Evolutionary conservation across 768 basidiomycete genomes (phyloP).

Genomic region (Strobilomyces confusus): DNA sequence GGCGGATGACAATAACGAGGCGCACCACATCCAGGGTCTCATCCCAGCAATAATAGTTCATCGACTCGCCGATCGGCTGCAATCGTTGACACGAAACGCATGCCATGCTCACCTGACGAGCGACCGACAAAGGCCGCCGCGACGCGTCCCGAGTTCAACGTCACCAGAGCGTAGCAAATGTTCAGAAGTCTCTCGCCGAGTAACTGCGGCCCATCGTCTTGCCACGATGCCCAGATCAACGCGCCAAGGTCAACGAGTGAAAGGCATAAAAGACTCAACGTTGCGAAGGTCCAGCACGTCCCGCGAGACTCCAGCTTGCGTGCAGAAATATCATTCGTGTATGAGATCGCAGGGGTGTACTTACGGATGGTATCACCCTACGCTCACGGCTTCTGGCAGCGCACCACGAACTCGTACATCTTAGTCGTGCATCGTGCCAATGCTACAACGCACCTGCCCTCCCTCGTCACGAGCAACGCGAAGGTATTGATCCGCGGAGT

Average conservation of each 20-base stretch:
- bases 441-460: slow-evolving; percentile 64
- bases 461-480: slow-evolving; percentile 28
- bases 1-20: too few relatives aligned
- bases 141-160: background rate
- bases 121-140: background rate
- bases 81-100: background rate
- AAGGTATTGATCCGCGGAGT: slow-evolving; percentile 24
- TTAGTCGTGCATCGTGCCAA: slow-evolving; percentile 38
- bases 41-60: background rate
- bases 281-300: too few relatives aligned
- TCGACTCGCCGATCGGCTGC: background rate
- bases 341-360: slow-evolving; percentile 48
- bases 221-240: slow-evolving; percentile 17
- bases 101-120: slow-evolving; percentile 3
- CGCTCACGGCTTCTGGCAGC: slow-evolving; percentile 16
- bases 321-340: slow-evolving; percentile 38
- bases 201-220: background rate
- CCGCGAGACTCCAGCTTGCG: slow-evolving; percentile 10
- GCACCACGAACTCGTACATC: slow-evolving; percentile 35
- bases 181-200: background rate
- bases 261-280: slow-evolving; percentile 26
- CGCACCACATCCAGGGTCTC: too few relatives aligned
- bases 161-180: background rate
- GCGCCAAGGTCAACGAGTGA: slow-evolving; percentile 21
- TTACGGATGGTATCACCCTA: slow-evolving; percentile 42